phyloP scores from a whole-genome alignment of 148 eudicot genomes.

The Amaranthus cruentus region DNA sequence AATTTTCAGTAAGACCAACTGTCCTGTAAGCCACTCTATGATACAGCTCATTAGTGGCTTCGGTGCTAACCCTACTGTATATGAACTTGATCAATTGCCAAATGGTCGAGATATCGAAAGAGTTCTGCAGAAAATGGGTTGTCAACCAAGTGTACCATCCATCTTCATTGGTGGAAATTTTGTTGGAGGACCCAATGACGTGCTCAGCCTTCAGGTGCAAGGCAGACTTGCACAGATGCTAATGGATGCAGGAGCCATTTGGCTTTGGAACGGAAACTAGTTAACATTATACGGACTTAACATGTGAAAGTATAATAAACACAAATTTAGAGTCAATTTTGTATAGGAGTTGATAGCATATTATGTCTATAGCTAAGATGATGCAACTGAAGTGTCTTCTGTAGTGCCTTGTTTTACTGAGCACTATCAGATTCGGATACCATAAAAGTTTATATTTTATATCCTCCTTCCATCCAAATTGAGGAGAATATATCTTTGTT shows the following conservation, averaged over 20 bases:
- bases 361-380: too few species aligned
- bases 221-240: constrained; percentile 32
- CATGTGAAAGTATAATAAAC: neutral
- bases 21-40: constrained; percentile 23
- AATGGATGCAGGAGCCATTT: constrained; percentile 31
- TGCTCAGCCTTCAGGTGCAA: constrained; percentile 30
- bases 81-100: constrained; percentile 21
- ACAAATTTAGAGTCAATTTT: constrained; percentile 7
- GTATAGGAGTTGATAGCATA: neutral
- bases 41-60: constrained; percentile 22
- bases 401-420: constrained; percentile 6
- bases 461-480: neutral
- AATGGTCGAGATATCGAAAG: constrained; percentile 15
- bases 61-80: constrained; percentile 20
- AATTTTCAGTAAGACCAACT: constrained; percentile 20
- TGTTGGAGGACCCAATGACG: constrained; percentile 22
- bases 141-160: constrained; percentile 17
- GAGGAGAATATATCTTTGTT: too few species aligned
- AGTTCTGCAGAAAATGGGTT: constrained; percentile 17
- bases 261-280: constrained; percentile 31
- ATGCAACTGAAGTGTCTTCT: neutral
- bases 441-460: constrained; percentile 6
- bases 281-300: neutral
- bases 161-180: constrained; percentile 22
- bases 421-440: neutral